Evolutionary conservation across 2,329 filamentous ascomycete species (phyloP).

Genomic region (Aaosphaeria arxii): DNA sequence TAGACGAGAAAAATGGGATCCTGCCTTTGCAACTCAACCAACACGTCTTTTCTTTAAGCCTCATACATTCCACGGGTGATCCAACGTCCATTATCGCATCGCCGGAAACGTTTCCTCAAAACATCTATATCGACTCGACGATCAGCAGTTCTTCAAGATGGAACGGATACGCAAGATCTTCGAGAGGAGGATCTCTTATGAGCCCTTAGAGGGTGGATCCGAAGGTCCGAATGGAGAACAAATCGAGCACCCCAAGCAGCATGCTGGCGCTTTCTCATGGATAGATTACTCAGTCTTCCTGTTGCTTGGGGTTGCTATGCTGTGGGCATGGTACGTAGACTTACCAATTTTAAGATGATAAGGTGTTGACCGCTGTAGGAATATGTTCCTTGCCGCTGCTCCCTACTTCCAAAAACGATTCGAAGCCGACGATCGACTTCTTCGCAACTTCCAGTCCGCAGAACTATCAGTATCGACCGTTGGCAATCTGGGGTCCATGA

Average conservation of each 20-base stretch:
- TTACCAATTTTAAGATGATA: slow-evolving; percentile 2
- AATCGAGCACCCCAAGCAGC: slow-evolving; percentile 22
- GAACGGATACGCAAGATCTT: slow-evolving; percentile 33
- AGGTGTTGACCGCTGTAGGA: slow-evolving; percentile 55
- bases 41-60: no score
- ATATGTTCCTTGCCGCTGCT: slow-evolving; percentile 95
- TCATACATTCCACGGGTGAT: no score
- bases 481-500: slow-evolving; percentile 74
- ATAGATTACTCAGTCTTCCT: slow-evolving; percentile 82
- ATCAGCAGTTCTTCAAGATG: slow-evolving; percentile 15
- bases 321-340: slow-evolving; percentile 83
- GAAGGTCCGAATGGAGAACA: slow-evolving; percentile 31
- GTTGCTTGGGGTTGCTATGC: slow-evolving; percentile 85
- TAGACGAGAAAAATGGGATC: no score
- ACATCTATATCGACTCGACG: no score
- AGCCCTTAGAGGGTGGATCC: slow-evolving; percentile 37
- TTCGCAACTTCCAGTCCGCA: slow-evolving; percentile 81
- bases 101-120: no score
- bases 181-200: slow-evolving; percentile 31
- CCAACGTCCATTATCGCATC: no score
- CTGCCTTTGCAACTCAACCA: no score
- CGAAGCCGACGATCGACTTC: slow-evolving; percentile 64
- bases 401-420: slow-evolving; percentile 91
- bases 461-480: slow-evolving; percentile 84
- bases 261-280: slow-evolving; percentile 66